A percentile compares a stretch with the other conserved stretches of the same genome.
phyloP scores from a whole-genome alignment of 768 basidiomycete species.

The Suillus subalutaceus region DNA sequence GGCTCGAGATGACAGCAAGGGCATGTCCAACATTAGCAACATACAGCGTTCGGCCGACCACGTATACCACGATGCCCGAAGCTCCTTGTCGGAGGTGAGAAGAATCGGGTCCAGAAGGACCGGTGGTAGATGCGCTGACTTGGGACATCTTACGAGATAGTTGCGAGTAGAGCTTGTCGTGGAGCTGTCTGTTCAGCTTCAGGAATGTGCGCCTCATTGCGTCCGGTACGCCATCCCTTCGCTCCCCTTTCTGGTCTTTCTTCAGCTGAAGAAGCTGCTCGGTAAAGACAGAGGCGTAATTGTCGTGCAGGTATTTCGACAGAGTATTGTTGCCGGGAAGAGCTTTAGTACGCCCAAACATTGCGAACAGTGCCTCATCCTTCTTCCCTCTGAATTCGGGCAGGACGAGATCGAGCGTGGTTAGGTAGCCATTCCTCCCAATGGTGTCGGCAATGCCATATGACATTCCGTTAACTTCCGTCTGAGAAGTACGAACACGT shows the following conservation, averaged over 20 bases:
- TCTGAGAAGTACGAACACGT: constrained; percentile 88
- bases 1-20: constrained; percentile 81
- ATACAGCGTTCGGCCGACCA: constrained; percentile 77
- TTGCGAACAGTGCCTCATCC: constrained; percentile 90
- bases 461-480: constrained; percentile 87
- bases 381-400: constrained; percentile 76
- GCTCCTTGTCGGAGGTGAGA: constrained; percentile 72
- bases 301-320: constrained; percentile 83
- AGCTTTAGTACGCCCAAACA: constrained; percentile 83
- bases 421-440: constrained; percentile 76
- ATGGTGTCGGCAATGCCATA: constrained; percentile 97
- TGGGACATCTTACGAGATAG: constrained; percentile 72
- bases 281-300: constrained; percentile 67
- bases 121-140: constrained; percentile 49
- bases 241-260: constrained; percentile 36
- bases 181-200: constrained; percentile 78
- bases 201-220: constrained; percentile 89
- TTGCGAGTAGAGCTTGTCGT: constrained; percentile 61
- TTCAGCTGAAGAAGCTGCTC: constrained; percentile 56
- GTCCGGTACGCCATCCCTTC: constrained; percentile 62
- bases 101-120: constrained; percentile 41
- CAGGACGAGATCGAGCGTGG: constrained; percentile 92
- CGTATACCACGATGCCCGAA: constrained; percentile 85
- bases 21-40: constrained; percentile 91
- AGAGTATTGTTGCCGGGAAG: constrained; percentile 64